Evolutionary conservation across 2,329 filamentous ascomycete species (phyloP).

Genomic region (Aphanocladium album): DNA sequence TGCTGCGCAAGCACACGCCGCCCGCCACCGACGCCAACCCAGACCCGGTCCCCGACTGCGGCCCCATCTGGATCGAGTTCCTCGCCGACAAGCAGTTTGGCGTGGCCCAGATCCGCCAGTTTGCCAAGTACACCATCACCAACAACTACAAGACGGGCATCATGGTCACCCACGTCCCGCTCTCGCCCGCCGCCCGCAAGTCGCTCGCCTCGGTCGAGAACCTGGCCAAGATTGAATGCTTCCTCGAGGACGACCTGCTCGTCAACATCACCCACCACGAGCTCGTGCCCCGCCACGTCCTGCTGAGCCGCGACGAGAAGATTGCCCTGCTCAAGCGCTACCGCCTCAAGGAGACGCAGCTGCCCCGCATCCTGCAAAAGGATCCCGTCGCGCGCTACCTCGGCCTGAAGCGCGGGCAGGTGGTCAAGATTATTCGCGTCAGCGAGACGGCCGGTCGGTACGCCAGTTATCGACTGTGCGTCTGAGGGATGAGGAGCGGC

Average conservation of each 20-base stretch:
- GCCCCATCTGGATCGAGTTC: conserved; percentile 92
- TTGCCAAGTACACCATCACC: conserved; percentile 74
- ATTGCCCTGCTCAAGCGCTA: conserved; percentile 78
- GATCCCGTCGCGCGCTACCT: conserved; percentile 93
- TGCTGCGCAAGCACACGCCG: conserved; percentile 79
- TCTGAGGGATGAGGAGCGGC: conserved; percentile 31
- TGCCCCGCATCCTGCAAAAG: conserved; percentile 84
- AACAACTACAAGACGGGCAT: conserved; percentile 86
- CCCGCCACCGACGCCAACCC: conserved; percentile 64
- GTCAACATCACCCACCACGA: conserved; percentile 99
- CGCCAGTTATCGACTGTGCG: conserved; percentile 80
- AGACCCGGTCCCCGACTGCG: conserved; percentile 68
- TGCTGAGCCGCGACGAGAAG: conserved; percentile 90
- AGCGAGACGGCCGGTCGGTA: conserved; percentile 95
- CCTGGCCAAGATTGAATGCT: conserved; percentile 82
- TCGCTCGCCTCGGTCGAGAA: conserved; percentile 73
- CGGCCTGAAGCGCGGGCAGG: conserved; percentile 83
- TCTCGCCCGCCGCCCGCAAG: conserved; percentile 84
- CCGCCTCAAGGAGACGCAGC: conserved; percentile 92
- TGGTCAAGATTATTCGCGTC: conserved; percentile 96
- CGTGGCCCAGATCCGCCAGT: conserved; percentile 86
- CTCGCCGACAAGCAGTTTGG: conserved; percentile 74
- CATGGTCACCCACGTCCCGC: conserved; percentile 76
- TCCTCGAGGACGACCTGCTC: conserved; percentile 89
- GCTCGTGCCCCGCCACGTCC: conserved; percentile 86